Evolutionary conservation across 1,284 basidiomycete species (phyloP), one percentile per base, ranked within the genome.

Genomic region (Ganoderma sp.): DNA sequence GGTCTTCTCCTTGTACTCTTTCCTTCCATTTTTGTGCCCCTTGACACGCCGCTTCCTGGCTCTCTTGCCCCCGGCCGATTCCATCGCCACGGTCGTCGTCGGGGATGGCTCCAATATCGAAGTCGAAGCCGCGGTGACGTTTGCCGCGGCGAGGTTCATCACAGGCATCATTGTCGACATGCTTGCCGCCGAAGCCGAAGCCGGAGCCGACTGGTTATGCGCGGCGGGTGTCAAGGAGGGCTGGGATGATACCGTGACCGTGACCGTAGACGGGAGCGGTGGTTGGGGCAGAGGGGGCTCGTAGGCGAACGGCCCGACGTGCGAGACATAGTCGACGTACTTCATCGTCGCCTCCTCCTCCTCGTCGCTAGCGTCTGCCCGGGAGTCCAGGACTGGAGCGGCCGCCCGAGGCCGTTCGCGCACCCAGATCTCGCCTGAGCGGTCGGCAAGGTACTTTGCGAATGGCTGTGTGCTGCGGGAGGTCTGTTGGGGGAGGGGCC

Each of bases 361-460:
- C n/a, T 41, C 50, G 61, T 25, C 52, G 25, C 28, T 25, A 54
- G 22, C 48, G 48, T n/a, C n/a, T 8, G n/a, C 61, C 6, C 39
- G 54, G 19, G 56, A 37, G 54, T 45, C 17, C 19, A 22, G 32
- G 45, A 15, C 17, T 10, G 45, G 42, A 17, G 37, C 6, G 0
- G 43, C 28, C 10, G 60, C 60, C 8, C 60, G 60, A 2, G n/a
- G 48, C 22, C 28, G 43, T 48, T 63, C 34, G 37, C 56, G 69
- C 34, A 61, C 9, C 69, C 69, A 70, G n/a, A 41, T 9, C 17
- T 67, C 66, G 41, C 65, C 67, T 5, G 69, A 68, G 45, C 71
- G 71, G 41, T 73, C 69, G 3, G 67, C 69, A 41, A 73, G 52
- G 56, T 67, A 73, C 65, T 67, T 66, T 15, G 71, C 62, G 65